Base-by-base conservation (phyloP, 208 protist genomes). In the Trypanosomatidae sp. region DNA sequence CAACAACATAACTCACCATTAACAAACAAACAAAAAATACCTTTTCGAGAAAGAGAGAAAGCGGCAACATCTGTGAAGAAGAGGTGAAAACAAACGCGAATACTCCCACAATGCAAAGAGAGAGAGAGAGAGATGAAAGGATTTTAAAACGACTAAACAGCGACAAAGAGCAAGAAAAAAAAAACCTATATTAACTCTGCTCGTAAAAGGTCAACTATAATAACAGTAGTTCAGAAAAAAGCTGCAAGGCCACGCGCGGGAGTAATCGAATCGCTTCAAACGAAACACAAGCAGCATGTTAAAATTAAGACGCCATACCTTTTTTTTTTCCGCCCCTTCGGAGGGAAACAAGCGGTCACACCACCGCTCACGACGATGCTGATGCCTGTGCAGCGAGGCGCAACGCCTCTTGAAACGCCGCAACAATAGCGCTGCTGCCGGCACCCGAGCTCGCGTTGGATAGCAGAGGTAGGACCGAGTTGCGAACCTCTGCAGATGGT, bases 351-450 rank as follows among this genome's bases (percentile, higher is more conserved):
- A n/a, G n/a, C n/a, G n/a, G n/a, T n/a, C n/a, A n/a, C n/a, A 15
- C 15, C 60, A 0, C 13, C 19, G 2, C 28, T 69, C 22, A 28
- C 30, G 7, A 41, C 1, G 50, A 17, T 6, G 7, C 15, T 33
- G 13, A 9, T 8, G 46, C 28, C 69, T 80, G 75, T 1, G 69
- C 52, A 39, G 75, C 75, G 17, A 80, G 69, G 9, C 75, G 75
- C 1, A 80, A 56, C 17, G 69, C 69, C 47, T 70, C 75, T n/a
- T 67, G 69, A 69, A 80, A 80, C 5, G 69, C 75, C 33, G 52
- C 46, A 44, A 47, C 66, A 55, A 28, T 49, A 46, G 44, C 1
- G 58, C 33, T 36, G 60, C 55, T 8, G 60, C 55, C 22, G 62
- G 2, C n/a, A 15, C 59, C 1, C 22, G 30, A 28, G 62, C 8